Percentiles rank a stretch among this genome's conserved stretches.
phyloP scores from a whole-genome alignment of 208 protist species.

The Crithidia expoeki region DNA sequence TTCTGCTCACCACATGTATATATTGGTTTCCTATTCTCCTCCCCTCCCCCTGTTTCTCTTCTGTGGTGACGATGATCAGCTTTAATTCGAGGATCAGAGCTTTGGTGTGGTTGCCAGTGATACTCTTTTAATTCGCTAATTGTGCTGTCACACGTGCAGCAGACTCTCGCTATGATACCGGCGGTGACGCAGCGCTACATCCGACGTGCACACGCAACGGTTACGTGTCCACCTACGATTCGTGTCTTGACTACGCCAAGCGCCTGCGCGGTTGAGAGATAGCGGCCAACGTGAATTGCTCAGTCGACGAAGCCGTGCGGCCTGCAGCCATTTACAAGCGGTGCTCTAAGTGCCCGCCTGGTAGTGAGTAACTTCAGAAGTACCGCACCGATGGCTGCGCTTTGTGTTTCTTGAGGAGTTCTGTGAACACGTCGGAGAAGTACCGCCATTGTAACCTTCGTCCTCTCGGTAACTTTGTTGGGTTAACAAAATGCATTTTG shows the following conservation, averaged over 20 bases:
- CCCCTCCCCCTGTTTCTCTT: neutral
- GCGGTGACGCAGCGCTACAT: neutral
- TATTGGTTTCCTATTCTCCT: neutral
- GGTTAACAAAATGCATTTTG: too few species aligned
- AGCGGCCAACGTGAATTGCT: neutral
- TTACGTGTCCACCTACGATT: constrained; percentile 5
- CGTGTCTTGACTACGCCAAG: constrained; percentile 1
- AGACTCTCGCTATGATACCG: neutral
- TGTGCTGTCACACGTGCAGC: neutral
- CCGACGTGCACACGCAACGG: neutral
- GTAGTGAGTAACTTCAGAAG: constrained; percentile 1
- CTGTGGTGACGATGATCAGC: neutral
- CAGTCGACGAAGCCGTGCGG: neutral
- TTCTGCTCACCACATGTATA: neutral
- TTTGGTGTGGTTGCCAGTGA: neutral
- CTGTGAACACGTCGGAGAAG: too few species aligned
- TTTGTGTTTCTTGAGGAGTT: too few species aligned
- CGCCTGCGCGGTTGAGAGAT: constrained; percentile 12
- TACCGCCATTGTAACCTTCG: too few species aligned
- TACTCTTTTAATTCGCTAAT: neutral
- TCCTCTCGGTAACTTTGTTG: too few species aligned
- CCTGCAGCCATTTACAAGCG: neutral
- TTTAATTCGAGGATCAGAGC: neutral
- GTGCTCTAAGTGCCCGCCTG: constrained; percentile 17
- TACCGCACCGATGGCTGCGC: neutral